A percentile compares a stretch with the other conserved stretches of the same genome.
Evolutionary conservation across 2,329 filamentous ascomycete genomes (phyloP).

Genomic region (Aaosphaeria pasadenensis): DNA sequence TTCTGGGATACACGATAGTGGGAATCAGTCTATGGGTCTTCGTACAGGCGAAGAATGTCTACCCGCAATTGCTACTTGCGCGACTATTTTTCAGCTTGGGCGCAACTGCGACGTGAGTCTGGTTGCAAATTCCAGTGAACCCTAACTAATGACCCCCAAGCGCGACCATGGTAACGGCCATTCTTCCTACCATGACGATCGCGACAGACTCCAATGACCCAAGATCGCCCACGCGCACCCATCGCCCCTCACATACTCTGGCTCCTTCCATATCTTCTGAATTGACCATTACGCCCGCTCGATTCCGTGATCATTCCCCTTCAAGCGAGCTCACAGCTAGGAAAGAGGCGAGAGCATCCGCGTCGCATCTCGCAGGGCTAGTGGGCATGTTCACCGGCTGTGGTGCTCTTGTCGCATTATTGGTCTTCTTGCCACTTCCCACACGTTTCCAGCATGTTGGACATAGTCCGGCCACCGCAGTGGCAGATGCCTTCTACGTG

Average conservation of each 20-base stretch:
- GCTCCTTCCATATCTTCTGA: constrained; percentile 71
- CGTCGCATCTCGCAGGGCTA: constrained; percentile 73
- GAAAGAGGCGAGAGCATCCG: constrained; percentile 39
- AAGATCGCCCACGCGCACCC: constrained; percentile 23
- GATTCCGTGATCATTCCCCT: constrained; percentile 39
- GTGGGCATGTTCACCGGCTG: constrained; percentile 92
- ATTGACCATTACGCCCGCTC: constrained; percentile 67
- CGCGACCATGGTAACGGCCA: constrained; percentile 94
- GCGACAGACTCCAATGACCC: constrained; percentile 19
- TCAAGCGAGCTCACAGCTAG: constrained; percentile 7
- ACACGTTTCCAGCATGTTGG: constrained; percentile 72
- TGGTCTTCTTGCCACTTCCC: constrained; percentile 82
- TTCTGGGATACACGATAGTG: constrained; percentile 78
- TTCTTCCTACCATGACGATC: constrained; percentile 69
- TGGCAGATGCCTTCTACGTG: constrained; percentile 83
- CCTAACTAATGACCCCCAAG: constrained; percentile 20
- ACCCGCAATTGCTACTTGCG: constrained; percentile 82
- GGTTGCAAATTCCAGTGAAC: neutral
- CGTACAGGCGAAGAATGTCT: constrained; percentile 82
- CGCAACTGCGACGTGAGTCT: constrained; percentile 72
- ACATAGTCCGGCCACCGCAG: constrained; percentile 69
- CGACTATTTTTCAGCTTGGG: constrained; percentile 86
- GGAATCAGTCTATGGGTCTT: constrained; percentile 74
- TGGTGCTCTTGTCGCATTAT: constrained; percentile 80
- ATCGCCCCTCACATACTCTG: constrained; percentile 54